Evolutionary conservation across 805 yeast species (phyloP), one percentile per base, ranked within the genome.

Genomic region (Saturnispora sekii): DNA sequence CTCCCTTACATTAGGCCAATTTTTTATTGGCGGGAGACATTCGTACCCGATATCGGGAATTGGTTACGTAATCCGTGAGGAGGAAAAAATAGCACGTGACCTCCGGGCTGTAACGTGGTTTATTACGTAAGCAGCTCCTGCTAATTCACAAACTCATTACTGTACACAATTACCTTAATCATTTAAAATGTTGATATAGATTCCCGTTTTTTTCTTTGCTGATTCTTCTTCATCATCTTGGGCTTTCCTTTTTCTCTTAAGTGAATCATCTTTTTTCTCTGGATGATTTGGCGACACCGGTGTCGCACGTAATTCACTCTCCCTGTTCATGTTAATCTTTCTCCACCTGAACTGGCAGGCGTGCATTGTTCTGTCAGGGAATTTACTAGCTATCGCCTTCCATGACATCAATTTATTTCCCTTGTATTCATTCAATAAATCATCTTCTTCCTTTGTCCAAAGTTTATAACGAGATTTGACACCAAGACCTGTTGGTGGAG

Each of bases 271-370:
- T 11, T 12, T 17, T 18, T 17, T 12, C 16, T 31, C 28, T 10
- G 26, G 7, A 34, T 34, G 16, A 10, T 34, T n/a, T n/a, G 17
- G 17, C 16, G n/a, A 34, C n/a, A 34, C 34, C 15, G 10, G 15
- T 32, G 15, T 12, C 15, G 17, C 17, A 15, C 12, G 4, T 32
- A 12, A 8, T 6, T 30, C 14, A 18, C 26, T 30, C n/a, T 26
- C 40, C 4, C 16, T n/a, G 15, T 5, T 30, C 16, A 16, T 15
- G 21, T 36, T 42, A 18, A 38, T 43, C 28, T 50, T 50, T 12
- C 51, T 43, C 53, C 53, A 50, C 38, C 53, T 45, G 17, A 48
- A 50, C 31, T 50, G 53, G 36, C 51, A 50, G 2, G 53, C 53
- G 36, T 50, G 51, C 34, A 48, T 21, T 2, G 53, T 50, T n/a